phyloP scores from a whole-genome alignment of 352 stramenopile species.

The Bremia lactucae region DNA sequence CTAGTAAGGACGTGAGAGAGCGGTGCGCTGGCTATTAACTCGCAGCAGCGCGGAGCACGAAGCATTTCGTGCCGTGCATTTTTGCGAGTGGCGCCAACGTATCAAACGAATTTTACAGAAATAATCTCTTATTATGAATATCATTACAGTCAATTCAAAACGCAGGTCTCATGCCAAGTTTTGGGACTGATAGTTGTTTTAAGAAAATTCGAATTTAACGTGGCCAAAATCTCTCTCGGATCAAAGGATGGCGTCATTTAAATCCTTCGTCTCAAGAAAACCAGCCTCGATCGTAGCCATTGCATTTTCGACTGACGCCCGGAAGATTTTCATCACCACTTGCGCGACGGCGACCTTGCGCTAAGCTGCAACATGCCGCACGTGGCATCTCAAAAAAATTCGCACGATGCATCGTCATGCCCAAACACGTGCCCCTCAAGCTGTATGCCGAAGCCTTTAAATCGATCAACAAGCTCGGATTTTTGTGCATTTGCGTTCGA shows the following conservation, averaged over 20 bases:
- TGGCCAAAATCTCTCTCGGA: too few relatives aligned
- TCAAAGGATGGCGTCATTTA: conserved; percentile 13
- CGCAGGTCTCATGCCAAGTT: too few relatives aligned
- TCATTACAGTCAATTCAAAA: too few relatives aligned
- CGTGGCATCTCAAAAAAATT: conserved; percentile 80
- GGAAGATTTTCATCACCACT: conserved; percentile 98
- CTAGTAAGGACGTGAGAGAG: too few relatives aligned
- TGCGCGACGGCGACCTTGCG: conserved; percentile 86
- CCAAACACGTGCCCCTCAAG: conserved; percentile 97
- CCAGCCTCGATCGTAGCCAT: conserved; percentile 5
- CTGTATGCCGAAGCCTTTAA: conserved; percentile 98
- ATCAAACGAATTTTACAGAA: too few relatives aligned
- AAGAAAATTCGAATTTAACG: too few relatives aligned
- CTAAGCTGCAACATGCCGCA: conserved; percentile 73
- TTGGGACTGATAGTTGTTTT: too few relatives aligned
- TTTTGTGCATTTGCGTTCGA: conserved; percentile 93
- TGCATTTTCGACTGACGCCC: conserved; percentile 31
- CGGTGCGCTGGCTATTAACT: too few relatives aligned
- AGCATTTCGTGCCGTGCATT: too few relatives aligned
- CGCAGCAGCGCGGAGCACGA: too few relatives aligned
- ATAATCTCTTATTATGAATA: too few relatives aligned
- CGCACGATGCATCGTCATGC: conserved; percentile 93
- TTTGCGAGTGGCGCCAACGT: too few relatives aligned
- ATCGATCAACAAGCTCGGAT: conserved; percentile 82
- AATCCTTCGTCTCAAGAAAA: conserved; percentile 8